Conservation (phyloP, 2,329 filamentous ascomycete genomes). For the Fonsecaea pedrosoi region DNA sequence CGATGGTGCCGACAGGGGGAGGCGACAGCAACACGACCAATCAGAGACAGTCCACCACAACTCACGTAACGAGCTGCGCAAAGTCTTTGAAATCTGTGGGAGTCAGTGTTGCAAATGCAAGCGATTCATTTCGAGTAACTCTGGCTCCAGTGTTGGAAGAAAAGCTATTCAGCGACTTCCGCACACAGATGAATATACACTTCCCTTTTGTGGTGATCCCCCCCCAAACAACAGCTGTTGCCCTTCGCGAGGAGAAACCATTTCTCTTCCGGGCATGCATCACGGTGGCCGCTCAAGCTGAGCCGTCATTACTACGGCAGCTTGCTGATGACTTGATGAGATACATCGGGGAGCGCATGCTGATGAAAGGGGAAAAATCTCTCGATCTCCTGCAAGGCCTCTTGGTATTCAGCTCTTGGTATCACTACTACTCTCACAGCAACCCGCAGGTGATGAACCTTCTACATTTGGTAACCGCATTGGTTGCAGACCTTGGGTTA, state of each 20-base stretch:
- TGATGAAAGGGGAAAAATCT: conserved; percentile 44
- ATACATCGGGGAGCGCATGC: conserved; percentile 44
- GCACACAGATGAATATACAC: conserved; percentile 37
- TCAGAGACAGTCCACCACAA: background rate
- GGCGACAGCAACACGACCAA: background rate
- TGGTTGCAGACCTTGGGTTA: conserved; percentile 47
- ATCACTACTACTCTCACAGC: conserved; percentile 45
- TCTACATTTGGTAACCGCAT: conserved; percentile 48
- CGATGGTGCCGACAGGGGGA: background rate
- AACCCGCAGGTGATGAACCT: conserved; percentile 45
- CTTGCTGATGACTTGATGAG: conserved; percentile 43
- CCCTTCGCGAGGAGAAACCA: conserved; percentile 41
- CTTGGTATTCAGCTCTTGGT: conserved; percentile 48
- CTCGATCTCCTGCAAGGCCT: conserved; percentile 52
- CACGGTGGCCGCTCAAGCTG: conserved; percentile 40
- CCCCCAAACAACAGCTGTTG: conserved; percentile 28
- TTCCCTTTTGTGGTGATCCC: conserved; percentile 44
- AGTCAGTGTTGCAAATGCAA: background rate
- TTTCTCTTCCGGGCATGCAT: conserved; percentile 49
- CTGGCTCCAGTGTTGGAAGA: conserved; percentile 29
- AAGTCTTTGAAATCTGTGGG: background rate
- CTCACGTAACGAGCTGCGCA: too few relatives aligned
- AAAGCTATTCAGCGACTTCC: conserved; percentile 32
- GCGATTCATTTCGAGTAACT: conserved; percentile 1
- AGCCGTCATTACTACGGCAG: conserved; percentile 39